These are phyloP conservation scores for Lactarius deliciosus DNA, from an alignment of 768 basidiomycete genomes.

Conservation along the genomic window DNA sequence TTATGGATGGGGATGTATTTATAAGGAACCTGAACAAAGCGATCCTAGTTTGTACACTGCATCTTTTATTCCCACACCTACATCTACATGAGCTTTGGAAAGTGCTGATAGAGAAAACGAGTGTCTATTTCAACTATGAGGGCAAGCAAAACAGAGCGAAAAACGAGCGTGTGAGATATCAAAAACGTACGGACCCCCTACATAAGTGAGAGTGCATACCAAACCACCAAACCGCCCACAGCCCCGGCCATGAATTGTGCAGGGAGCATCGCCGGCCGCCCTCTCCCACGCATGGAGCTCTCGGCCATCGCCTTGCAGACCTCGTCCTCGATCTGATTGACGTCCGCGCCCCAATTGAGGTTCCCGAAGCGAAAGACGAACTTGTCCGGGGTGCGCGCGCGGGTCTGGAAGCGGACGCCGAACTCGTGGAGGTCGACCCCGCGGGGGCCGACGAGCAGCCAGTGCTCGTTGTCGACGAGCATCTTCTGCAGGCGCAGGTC, in stretches of 20 bases:
- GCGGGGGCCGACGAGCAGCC: slow-evolving; percentile 14
- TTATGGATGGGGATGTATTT: neutral
- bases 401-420: slow-evolving; percentile 15
- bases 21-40: neutral
- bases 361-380: slow-evolving; percentile 18
- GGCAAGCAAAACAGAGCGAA: slow-evolving; percentile 4
- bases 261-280: slow-evolving; percentile 21
- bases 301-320: slow-evolving; percentile 14
- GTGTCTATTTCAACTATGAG: neutral
- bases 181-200: too few relatives aligned
- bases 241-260: slow-evolving; percentile 27
- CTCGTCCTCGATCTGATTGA: slow-evolving; percentile 22
- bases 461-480: slow-evolving; percentile 22
- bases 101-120: slow-evolving; percentile 4
- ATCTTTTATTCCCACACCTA: slow-evolving; percentile 4
- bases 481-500: slow-evolving; percentile 11
- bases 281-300: slow-evolving; percentile 1
- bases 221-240: slow-evolving; percentile 25
- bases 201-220: slow-evolving; percentile 28
- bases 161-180: neutral
- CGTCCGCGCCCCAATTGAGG: slow-evolving; percentile 22
- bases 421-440: slow-evolving; percentile 14
- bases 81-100: slow-evolving; percentile 5
- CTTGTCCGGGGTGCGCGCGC: neutral
- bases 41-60: neutral